Evolutionary conservation across 495 filamentous ascomycete species (phyloP).

Genomic region (Aspergillus nidulans): DNA sequence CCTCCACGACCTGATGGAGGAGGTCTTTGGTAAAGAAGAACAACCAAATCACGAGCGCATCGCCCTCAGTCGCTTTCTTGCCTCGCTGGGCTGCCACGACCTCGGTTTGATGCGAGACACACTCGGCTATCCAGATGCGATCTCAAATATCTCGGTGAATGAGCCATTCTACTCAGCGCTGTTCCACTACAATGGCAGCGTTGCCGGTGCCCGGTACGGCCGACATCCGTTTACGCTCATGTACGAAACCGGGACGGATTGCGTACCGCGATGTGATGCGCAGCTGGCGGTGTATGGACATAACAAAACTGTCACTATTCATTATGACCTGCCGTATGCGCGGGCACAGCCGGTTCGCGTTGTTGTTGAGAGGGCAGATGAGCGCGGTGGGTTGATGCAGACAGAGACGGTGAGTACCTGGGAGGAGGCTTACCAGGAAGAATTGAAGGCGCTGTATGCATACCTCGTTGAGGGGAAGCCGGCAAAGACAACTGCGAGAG

Average conservation of each 20-base stretch:
- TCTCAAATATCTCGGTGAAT: constrained; percentile 42
- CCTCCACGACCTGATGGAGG: constrained; percentile 22
- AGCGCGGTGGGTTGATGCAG: constrained; percentile 26
- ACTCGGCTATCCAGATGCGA: constrained; percentile 41
- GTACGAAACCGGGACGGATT: constrained; percentile 54
- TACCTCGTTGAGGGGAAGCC: constrained; percentile 35
- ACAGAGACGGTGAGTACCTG: constrained; percentile 38
- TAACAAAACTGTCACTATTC: constrained; percentile 41
- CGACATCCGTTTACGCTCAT: constrained; percentile 42
- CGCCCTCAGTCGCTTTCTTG: constrained; percentile 40
- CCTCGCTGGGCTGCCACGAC: constrained; percentile 51
- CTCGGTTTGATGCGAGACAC: constrained; percentile 53
- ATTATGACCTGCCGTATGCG: constrained; percentile 51
- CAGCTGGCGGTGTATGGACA: constrained; percentile 50
- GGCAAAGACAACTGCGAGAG: constrained; percentile 47
- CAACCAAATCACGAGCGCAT: constrained; percentile 30
- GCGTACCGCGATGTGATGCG: constrained; percentile 52
- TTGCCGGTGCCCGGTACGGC: neutral
- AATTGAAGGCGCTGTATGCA: constrained; percentile 46
- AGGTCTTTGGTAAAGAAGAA: constrained; percentile 27
- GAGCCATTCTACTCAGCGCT: constrained; percentile 45
- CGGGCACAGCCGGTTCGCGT: constrained; percentile 45
- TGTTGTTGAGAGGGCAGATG: constrained; percentile 43
- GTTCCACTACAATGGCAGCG: constrained; percentile 36
- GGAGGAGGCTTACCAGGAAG: constrained; percentile 49